A percentile compares a stretch with the other conserved stretches of the same genome.
Conservation (phyloP, 306 rosid species). For the Myrica gale region DNA sequence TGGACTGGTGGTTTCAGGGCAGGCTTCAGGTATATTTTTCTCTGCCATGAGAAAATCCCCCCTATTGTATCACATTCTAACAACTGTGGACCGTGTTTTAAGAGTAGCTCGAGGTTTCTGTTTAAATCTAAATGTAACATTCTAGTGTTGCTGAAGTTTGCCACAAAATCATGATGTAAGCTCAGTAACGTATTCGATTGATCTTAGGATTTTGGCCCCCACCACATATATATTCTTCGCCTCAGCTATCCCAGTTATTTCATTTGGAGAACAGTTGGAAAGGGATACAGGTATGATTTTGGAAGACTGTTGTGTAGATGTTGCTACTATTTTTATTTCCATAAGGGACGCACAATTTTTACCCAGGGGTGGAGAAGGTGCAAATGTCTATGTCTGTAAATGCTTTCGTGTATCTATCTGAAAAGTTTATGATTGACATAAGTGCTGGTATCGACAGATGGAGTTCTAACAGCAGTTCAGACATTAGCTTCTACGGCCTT, state of each 20-base stretch:
- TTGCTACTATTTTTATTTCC: not conserved
- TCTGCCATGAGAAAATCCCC: not conserved
- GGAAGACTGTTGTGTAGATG: not conserved
- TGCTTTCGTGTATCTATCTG: not conserved
- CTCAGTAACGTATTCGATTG: conserved; percentile 15
- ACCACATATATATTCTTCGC: conserved; percentile 77
- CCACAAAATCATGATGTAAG: not conserved
- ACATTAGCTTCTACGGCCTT: conserved; percentile 76
- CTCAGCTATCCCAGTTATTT: conserved; percentile 79
- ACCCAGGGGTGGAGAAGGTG: not conserved
- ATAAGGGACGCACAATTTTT: conserved; percentile 15
- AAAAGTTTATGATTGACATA: conserved; percentile 15
- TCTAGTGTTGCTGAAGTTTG: conserved; percentile 19
- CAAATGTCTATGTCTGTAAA: not conserved
- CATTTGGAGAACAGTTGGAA: conserved; percentile 79
- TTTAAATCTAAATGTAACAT: not conserved
- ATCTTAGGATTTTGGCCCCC: conserved; percentile 71
- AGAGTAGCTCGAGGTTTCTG: conserved; percentile 3
- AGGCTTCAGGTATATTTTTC: conserved; percentile 56
- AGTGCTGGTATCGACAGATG: conserved; percentile 48
- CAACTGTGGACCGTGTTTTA: conserved; percentile 9
- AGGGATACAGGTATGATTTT: conserved; percentile 53
- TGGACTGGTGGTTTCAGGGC: conserved; percentile 65
- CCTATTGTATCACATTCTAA: not conserved
- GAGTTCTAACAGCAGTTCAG: conserved; percentile 79